Conservation (phyloP, 2,329 filamentous ascomycete species). For the Amphichorda felina region DNA sequence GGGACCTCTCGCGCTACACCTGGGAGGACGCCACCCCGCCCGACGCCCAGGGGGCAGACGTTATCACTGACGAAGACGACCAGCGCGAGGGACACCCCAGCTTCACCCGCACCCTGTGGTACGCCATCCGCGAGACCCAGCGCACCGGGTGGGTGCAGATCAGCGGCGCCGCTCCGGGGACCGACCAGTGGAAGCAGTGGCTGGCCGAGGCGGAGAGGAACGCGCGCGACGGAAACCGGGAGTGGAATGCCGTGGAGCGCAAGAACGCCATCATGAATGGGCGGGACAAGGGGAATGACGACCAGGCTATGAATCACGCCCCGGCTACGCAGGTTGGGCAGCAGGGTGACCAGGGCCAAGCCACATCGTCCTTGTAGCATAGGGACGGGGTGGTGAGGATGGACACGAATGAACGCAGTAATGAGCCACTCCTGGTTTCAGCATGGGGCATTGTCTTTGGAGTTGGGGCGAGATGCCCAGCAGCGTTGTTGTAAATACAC, state of each 20-base stretch:
- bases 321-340: too few relatives aligned
- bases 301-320: too few relatives aligned
- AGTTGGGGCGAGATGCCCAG: too few relatives aligned
- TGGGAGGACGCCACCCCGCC: conserved; percentile 26
- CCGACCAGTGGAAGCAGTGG: conserved; percentile 41
- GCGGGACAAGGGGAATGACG: conserved; percentile 3
- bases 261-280: conserved; percentile 35
- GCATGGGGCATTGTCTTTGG: too few relatives aligned
- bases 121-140: conserved; percentile 41
- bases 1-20: conserved; percentile 44
- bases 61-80: conserved; percentile 1
- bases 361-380: too few relatives aligned
- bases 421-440: too few relatives aligned
- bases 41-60: conserved; percentile 19
- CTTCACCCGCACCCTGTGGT: conserved; percentile 47
- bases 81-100: conserved; percentile 26
- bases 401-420: too few relatives aligned
- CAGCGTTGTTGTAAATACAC: too few relatives aligned
- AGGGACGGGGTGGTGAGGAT: too few relatives aligned
- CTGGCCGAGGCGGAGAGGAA: conserved; percentile 32
- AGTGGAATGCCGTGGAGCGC: conserved; percentile 33
- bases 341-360: background rate
- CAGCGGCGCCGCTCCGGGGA: conserved; percentile 38
- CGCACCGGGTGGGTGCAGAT: conserved; percentile 39
- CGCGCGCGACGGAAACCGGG: conserved; percentile 15